Conservation (phyloP, 169 alveolate genomes). For the Babesia microti region DNA sequence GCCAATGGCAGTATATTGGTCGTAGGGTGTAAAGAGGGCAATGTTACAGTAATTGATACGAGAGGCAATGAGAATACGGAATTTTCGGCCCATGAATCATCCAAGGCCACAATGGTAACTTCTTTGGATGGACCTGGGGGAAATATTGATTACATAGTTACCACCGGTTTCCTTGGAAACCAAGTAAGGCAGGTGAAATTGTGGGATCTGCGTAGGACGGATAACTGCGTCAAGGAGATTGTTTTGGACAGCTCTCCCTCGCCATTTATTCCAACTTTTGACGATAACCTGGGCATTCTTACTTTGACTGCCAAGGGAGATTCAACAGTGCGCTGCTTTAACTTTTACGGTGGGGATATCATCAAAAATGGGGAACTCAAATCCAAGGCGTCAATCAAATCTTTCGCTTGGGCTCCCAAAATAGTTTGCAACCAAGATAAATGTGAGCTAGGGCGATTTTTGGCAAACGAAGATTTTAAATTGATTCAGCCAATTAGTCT, state of each 20-base stretch:
- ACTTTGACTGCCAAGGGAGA: slow-evolving; percentile 61
- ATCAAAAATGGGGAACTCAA: slow-evolving; percentile 54
- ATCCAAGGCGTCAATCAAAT: slow-evolving; percentile 49
- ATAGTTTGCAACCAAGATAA: slow-evolving; percentile 51
- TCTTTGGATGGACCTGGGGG: slow-evolving; percentile 62
- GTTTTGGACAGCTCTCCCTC: slow-evolving; percentile 56
- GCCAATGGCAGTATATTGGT: slow-evolving; percentile 25
- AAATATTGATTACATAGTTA: slow-evolving; percentile 31
- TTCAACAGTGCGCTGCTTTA: slow-evolving; percentile 56
- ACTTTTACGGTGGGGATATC: slow-evolving; percentile 41
- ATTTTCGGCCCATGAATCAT: slow-evolving; percentile 48
- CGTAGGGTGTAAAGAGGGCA: slow-evolving; percentile 31
- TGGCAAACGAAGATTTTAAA: slow-evolving; percentile 43
- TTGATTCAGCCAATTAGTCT: slow-evolving; percentile 53
- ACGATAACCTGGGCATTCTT: slow-evolving; percentile 49
- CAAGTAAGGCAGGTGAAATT: slow-evolving; percentile 53
- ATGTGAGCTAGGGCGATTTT: slow-evolving; percentile 59
- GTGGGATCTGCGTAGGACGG: slow-evolving; percentile 54
- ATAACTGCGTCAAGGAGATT: slow-evolving; percentile 24
- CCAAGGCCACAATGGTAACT: slow-evolving; percentile 38
- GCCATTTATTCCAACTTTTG: slow-evolving; percentile 61
- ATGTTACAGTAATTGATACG: slow-evolving; percentile 42
- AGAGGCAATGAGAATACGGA: slow-evolving; percentile 38
- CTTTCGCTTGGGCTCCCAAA: slow-evolving; percentile 53
- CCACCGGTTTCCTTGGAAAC: slow-evolving; percentile 60